Base-by-base conservation (phyloP, 768 basidiomycete species). In the Inosperma sp. region DNA sequence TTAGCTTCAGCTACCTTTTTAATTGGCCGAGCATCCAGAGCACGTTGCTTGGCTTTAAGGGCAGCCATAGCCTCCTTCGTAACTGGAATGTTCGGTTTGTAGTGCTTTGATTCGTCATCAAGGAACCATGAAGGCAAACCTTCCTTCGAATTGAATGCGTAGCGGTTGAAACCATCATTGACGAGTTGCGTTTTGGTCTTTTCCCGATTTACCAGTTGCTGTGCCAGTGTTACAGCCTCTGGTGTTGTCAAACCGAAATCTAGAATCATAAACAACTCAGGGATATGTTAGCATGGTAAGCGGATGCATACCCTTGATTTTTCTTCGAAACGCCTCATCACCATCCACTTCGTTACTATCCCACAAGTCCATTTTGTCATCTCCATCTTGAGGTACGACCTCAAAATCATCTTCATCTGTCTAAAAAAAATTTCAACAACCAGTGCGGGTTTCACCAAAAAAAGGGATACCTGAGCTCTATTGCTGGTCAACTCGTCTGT, bases 1-100 rank as follows among this genome's bases (percentile, higher is more conserved):
- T 98, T 98, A 12, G 96, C 96, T 70, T 98, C 96, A 7, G 95
- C 96, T 6, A 98, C 81, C 75, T 99, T 99, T 74, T 96, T 98
- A 72, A 99, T 98, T 14, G 96, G 96, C 21, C 96, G 83, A 1
- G 95, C 93, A 64, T 99, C 93, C 42, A 99, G 74, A 12, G 93
- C 90, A 10, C 95, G 86, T 69, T 94, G 89, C 68, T 89, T 92
- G 17, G 88, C 89, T 25, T 88, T 83, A 25, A 99, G 75, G 8
- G 82, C 84, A 42, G 78, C 77, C 49, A 98, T 75, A 8, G 96
- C 96, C 65, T 98, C 96, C 67, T 95, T 98, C 1, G 94, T 97
- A 49, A 97, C 77, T n/a, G 96, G 96, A 39, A 98, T 75, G 65
- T 98, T 98, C 45, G 89, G 71, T 65, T 92, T 94, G 78, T 95